Percentiles rank a stretch among this genome's conserved stretches.
Evolutionary conservation across 805 yeast genomes (phyloP).

Genomic region (Saturnispora saitoi): DNA sequence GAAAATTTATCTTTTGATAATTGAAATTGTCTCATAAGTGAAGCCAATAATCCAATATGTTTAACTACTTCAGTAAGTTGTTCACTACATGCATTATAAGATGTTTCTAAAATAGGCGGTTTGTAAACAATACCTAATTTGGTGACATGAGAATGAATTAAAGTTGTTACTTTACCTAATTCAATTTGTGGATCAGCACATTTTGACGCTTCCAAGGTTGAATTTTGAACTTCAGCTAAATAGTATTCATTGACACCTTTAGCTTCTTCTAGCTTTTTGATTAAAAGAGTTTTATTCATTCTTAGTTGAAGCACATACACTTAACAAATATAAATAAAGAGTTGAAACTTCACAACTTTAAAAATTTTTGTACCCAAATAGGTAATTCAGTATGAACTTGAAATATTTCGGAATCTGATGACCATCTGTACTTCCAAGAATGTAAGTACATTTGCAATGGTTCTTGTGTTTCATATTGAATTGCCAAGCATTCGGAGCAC

Average conservation of each 20-base stretch:
- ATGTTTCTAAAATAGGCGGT: constrained; percentile 40
- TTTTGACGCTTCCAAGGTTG: constrained; percentile 17
- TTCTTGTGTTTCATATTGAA: constrained; percentile 20
- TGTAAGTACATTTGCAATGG: constrained; percentile 37
- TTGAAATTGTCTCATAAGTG: constrained; percentile 36
- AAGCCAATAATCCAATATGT: constrained; percentile 35
- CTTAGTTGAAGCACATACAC: neutral
- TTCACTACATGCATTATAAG: constrained; percentile 36
- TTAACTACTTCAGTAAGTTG: constrained; percentile 41
- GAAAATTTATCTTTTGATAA: constrained; percentile 29
- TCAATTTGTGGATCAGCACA: constrained; percentile 46
- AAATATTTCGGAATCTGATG: neutral
- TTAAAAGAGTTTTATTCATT: constrained; percentile 1
- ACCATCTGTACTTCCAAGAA: constrained; percentile 29
- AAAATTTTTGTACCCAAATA: constrained; percentile 6
- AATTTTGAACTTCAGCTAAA: neutral
- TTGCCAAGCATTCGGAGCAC: constrained; percentile 29
- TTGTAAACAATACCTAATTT: constrained; percentile 66
- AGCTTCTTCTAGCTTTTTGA: neutral
- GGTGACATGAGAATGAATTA: constrained; percentile 69
- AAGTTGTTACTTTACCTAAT: constrained; percentile 45
- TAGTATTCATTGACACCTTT: neutral
- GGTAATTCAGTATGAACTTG: constrained; percentile 2
- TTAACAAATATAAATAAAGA: neutral
- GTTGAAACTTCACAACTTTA: neutral